These are phyloP conservation scores for Trifolium subterraneum DNA, from an alignment of 306 rosid species.

Conservation along the genomic window DNA sequence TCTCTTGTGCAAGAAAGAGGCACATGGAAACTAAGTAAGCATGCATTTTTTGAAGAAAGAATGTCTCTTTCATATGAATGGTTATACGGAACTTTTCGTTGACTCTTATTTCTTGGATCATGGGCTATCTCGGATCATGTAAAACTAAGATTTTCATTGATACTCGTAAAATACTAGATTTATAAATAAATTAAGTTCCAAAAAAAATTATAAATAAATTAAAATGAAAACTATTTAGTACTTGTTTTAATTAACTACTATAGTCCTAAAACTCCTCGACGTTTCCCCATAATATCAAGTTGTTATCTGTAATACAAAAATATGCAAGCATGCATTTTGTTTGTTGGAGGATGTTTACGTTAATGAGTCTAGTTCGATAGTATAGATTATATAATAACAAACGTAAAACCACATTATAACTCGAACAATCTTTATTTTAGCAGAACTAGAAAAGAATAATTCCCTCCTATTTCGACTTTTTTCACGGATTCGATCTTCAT, in stretches of 20 bases:
- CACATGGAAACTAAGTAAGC: conserved; percentile 44
- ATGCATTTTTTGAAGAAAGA: conserved; percentile 47
- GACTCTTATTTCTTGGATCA: conserved; percentile 80
- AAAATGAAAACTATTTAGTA: conserved; percentile 27
- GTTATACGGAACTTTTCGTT: conserved; percentile 29
- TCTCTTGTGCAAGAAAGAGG: conserved; percentile 36
- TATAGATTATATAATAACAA: neutral
- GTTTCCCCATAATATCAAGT: neutral
- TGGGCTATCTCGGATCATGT: conserved; percentile 79
- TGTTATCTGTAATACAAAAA: neutral
- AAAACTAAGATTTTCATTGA: conserved; percentile 39
- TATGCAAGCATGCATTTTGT: conserved; percentile 21
- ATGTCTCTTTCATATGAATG: conserved; percentile 56
- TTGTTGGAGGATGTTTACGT: neutral
- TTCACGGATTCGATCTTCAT: neutral
- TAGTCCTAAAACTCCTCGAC: neutral
- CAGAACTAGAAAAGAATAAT: neutral
- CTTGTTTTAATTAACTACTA: neutral
- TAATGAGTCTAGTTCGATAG: neutral
- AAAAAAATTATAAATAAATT: neutral
- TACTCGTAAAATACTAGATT: neutral
- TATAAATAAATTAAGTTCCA: neutral
- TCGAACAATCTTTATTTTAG: neutral
- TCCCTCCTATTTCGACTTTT: neutral
- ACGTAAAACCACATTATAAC: neutral